A percentile compares a stretch with the other conserved stretches of the same genome.
phyloP scores from a whole-genome alignment of 2,329 filamentous ascomycete species.

The Pseudocercospora fijiensis region DNA sequence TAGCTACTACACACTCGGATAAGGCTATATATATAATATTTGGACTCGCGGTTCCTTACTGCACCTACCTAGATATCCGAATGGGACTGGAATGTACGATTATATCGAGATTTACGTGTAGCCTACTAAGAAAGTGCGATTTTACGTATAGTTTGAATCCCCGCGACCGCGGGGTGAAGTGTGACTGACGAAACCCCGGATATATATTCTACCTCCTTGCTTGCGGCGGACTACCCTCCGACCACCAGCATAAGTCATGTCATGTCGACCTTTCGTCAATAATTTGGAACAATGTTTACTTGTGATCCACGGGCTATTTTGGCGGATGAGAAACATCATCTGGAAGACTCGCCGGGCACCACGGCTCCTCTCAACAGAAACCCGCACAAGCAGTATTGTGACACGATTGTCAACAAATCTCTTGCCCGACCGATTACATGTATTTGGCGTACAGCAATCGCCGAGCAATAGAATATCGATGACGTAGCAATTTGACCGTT shows the following conservation, averaged over 20 bases:
- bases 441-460: not conserved
- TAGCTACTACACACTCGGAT: no score
- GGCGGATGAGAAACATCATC: not conserved
- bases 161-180: no score
- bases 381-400: not conserved
- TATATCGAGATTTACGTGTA: no score
- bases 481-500: not conserved
- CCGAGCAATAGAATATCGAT: slow-evolving; percentile 1
- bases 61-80: no score
- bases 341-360: not conserved
- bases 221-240: not conserved
- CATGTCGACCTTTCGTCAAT: no score
- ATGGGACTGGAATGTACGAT: no score
- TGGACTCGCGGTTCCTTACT: no score
- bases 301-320: not conserved
- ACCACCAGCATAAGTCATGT: not conserved
- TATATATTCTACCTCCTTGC: slow-evolving; percentile 9
- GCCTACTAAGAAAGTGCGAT: no score
- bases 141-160: no score
- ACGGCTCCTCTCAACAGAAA: not conserved
- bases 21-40: no score
- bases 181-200: no score
- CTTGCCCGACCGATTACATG: not conserved
- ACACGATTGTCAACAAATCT: slow-evolving; percentile 2
- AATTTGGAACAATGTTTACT: no score